Evolutionary conservation across 2,329 filamentous ascomycete genomes (phyloP), one percentile per base, ranked within the genome.

Genomic region (Trichoderma asperellum): DNA sequence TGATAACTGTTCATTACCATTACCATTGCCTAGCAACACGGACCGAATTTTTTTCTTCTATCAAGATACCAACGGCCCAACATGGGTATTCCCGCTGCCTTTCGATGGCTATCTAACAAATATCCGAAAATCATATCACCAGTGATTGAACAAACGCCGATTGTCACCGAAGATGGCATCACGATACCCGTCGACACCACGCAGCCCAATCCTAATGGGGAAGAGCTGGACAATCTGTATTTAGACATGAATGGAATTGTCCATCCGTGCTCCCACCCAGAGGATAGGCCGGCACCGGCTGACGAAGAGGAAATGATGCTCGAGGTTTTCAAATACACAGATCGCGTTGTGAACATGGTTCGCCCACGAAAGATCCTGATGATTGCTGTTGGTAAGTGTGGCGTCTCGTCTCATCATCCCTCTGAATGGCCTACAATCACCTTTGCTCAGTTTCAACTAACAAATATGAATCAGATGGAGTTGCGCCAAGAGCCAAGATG

Each of bases 261-360:
- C 47, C 96, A 99, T 84, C 96, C 96, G 37, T 99, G 96, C 83
- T 97, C 95, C 58, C 96, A 99, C 82, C 96, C 96, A 0, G 96
- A 99, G 80, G 95, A 98, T 77, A 89, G 89, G 72, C 94, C 96
- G 2, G 89, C 96, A 4, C 96, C 96, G 12, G 92, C 91, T 76
- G 95, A 96, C 71, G 96, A 99, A 83, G 93, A 97, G 79, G 96
- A 98, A 82, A 99, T 99, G 96, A 99, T 99, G 96, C 80, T 97
- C 75, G 96, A 96, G 77, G 90, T 99, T 71, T 99, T 99, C 85
- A 93, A 91, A 78, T 99, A 99, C 81, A 99, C 96, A n/a, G 94
- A 99, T 78, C 91, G 96, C 70, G 94, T 99, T 29, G 93, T 99
- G 73, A 97, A 97, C 79, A 99, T 99, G 95, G 95, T 97, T 73